Base-by-base conservation (phyloP, 495 filamentous ascomycete genomes). In the Talaromyces stipitatus region DNA sequence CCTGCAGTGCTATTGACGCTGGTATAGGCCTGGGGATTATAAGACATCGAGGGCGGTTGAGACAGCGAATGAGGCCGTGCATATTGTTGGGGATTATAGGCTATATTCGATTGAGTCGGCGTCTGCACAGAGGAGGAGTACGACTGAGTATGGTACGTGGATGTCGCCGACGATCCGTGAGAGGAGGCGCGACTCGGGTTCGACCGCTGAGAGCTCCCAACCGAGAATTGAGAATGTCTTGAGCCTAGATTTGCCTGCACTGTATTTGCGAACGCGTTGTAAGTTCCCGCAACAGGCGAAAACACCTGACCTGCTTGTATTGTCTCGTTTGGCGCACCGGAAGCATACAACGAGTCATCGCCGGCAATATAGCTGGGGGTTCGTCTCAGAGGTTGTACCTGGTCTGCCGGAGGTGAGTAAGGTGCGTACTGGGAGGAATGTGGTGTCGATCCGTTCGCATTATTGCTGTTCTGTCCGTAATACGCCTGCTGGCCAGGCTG, bases 81-180 rank as follows among this genome's bases (percentile, higher is more conserved):
- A 67, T 91, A 97, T 53, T 87, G 74, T 68, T 91, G 89, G 2
- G 92, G 91, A 61, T 96, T 95, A 69, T 96, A 96, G 1, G 82
- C 72, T 12, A 77, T 68, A 16, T 72, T 74, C 28, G 79, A 73
- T 29, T 80, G 76, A 9, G 75, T 60, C 43, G 66, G 52, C 50
- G 56, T 65, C 69, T 28, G 54, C 9, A 55, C 22, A 59, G 78
- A 70, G 54, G 82, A 75, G 55, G 85, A 83, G 58, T 86, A 86
- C 20, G 47, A 16, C 54, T 84, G 80, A 10, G 56, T 50, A 51
- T 84, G 80, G 66, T 85, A 87, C 59, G 75, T 75, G 4, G 83
- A 74, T 59, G 79, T 72, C 20, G 76, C 69, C 33, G 56, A 58
- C 6, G 74, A 69, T 58, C 67, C 62, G 46, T 75, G 72, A 14